phyloP scores from a whole-genome alignment of 73 alveolate genomes.

The Urostyla sp. region DNA sequence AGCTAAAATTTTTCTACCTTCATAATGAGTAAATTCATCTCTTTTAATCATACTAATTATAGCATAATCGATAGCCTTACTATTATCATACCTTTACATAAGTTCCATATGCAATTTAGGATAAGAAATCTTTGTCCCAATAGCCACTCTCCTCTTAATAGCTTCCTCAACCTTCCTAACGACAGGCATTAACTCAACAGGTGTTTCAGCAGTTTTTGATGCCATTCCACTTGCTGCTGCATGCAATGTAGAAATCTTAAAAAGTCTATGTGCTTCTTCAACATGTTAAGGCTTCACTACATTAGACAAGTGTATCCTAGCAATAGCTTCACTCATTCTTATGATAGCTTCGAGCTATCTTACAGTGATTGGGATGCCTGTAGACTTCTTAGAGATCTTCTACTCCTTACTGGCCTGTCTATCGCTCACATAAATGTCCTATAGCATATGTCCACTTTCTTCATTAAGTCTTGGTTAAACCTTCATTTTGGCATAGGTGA shows the following conservation, averaged over 20 bases:
- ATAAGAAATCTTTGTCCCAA: slow-evolving; percentile 88
- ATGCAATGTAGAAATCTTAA: slow-evolving; percentile 96
- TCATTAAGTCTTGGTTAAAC: slow-evolving; percentile 92
- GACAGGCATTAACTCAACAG: slow-evolving; percentile 62
- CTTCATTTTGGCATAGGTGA: slow-evolving; percentile 94
- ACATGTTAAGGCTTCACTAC: slow-evolving; percentile 94
- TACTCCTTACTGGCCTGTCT: slow-evolving; percentile 92
- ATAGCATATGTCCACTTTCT: slow-evolving; percentile 91
- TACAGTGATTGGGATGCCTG: slow-evolving; percentile 95
- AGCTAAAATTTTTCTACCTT: slow-evolving; percentile 85
- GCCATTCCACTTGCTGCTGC: slow-evolving; percentile 94
- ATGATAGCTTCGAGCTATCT: slow-evolving; percentile 98
- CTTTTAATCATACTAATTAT: slow-evolving; percentile 85
- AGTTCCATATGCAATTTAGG: slow-evolving; percentile 90
- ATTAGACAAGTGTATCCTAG: slow-evolving; percentile 97
- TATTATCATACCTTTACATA: slow-evolving; percentile 78
- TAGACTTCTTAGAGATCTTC: slow-evolving; percentile 90
- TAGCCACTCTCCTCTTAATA: slow-evolving; percentile 93
- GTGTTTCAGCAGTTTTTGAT: slow-evolving; percentile 53
- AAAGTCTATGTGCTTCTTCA: slow-evolving; percentile 96
- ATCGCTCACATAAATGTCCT: slow-evolving; percentile 94
- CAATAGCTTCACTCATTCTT: slow-evolving; percentile 99
- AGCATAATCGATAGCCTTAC: slow-evolving; percentile 92
- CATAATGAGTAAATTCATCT: slow-evolving; percentile 84
- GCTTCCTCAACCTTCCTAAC: slow-evolving; percentile 93